Evolutionary conservation across 192 early-diverging fungal species (phyloP).

Genomic region (Coemansia sp.): DNA sequence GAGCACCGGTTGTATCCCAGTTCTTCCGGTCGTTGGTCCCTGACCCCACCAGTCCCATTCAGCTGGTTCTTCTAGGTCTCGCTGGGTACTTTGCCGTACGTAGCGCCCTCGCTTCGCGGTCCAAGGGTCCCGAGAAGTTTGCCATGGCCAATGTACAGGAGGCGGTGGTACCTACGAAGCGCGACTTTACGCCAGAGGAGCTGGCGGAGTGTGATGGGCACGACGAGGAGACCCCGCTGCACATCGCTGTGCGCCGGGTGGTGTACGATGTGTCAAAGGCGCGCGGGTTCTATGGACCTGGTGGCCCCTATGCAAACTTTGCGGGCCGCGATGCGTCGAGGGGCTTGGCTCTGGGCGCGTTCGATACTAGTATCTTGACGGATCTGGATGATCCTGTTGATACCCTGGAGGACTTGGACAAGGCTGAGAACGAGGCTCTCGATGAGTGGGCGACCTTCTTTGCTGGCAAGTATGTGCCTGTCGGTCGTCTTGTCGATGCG

Average conservation of each 20-base stretch:
- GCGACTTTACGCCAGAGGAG: constrained; percentile 78
- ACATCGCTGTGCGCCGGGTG: constrained; percentile 79
- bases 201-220: constrained; percentile 74
- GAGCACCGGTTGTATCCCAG: background rate
- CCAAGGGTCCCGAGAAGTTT: constrained; percentile 23
- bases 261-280: constrained; percentile 90
- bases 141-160: constrained; percentile 33
- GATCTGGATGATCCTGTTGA: constrained; percentile 77
- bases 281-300: constrained; percentile 87
- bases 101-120: constrained; percentile 15
- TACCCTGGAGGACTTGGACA: constrained; percentile 71
- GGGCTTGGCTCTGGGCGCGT: constrained; percentile 85
- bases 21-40: constrained; percentile 20
- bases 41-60: constrained; percentile 25
- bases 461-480: constrained; percentile 73
- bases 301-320: constrained; percentile 94
- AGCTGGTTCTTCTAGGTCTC: constrained; percentile 21
- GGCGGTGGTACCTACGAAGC: constrained; percentile 29
- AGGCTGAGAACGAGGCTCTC: constrained; percentile 72
- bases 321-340: constrained; percentile 95
- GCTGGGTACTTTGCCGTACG: constrained; percentile 38
- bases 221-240: constrained; percentile 61
- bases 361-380: constrained; percentile 73
- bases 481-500: constrained; percentile 66
- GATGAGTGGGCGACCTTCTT: constrained; percentile 83